phyloP scores from a whole-genome alignment of 2,329 filamentous ascomycete species.

The Fusarium sublunatum region DNA sequence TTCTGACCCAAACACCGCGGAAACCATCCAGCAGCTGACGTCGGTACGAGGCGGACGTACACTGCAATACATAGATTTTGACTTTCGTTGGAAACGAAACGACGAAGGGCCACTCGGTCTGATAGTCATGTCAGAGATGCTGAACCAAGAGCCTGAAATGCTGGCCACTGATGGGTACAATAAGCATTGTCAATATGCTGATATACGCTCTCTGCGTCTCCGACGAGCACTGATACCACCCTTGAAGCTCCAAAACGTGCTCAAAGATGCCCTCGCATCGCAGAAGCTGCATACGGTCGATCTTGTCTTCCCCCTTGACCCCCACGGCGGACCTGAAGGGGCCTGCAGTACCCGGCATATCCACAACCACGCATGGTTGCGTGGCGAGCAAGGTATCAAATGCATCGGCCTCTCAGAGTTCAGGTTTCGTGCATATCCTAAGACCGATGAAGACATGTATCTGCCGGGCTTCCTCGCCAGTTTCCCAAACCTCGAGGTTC shows the following conservation, averaged over 20 bases:
- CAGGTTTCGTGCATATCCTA: constrained; percentile 48
- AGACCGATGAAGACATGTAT: constrained; percentile 46
- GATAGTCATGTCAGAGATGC: constrained; percentile 23
- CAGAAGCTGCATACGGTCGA: constrained; percentile 51
- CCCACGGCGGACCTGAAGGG: constrained; percentile 40
- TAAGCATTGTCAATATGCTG: constrained; percentile 39
- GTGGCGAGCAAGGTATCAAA: constrained; percentile 49
- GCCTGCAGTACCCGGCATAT: constrained; percentile 47
- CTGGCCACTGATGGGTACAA: constrained; percentile 16
- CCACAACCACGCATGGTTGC: constrained; percentile 51
- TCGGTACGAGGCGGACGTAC: constrained; percentile 45
- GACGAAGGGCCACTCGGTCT: constrained; percentile 39
- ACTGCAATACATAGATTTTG: constrained; percentile 49
- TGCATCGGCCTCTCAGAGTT: constrained; percentile 53
- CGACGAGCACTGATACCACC: constrained; percentile 43
- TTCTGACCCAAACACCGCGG: constrained; percentile 39
- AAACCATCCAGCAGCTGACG: constrained; percentile 41
- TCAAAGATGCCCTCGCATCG: constrained; percentile 43
- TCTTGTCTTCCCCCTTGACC: constrained; percentile 50
- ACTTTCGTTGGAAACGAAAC: constrained; percentile 45
- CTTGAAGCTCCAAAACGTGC: constrained; percentile 37
- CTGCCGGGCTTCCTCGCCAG: constrained; percentile 51
- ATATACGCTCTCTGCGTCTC: constrained; percentile 48
- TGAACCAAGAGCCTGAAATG: constrained; percentile 31
- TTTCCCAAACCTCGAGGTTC: constrained; percentile 52